Conservation (phyloP, 805 yeast species). For the Ogataea pilisensis region DNA sequence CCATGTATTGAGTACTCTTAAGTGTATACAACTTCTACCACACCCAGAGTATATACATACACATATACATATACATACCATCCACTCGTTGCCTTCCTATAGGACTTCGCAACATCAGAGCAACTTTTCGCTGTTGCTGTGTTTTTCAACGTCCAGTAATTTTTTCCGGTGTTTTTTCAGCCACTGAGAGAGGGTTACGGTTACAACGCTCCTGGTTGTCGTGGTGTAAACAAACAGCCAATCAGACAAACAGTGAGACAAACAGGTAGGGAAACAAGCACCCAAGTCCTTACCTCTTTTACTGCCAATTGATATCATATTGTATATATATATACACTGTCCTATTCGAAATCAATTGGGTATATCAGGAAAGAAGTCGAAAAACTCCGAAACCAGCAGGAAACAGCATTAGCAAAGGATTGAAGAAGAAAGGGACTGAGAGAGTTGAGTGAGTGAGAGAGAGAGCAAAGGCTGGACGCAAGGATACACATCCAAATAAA, state of each 20-base stretch:
- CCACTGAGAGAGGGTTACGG: neutral
- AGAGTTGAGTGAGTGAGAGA: neutral
- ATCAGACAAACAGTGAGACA: no score
- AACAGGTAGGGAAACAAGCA: no score
- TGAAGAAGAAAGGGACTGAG: neutral
- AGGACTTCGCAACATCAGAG: no score
- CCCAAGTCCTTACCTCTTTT: no score
- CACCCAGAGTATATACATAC: no score
- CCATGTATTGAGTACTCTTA: no score
- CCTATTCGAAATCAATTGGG: no score
- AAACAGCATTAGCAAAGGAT: neutral
- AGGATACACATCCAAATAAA: slow-evolving; percentile 5
- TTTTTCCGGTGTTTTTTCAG: neutral
- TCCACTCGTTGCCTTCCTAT: neutral
- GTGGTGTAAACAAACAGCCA: neutral
- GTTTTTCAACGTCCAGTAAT: neutral
- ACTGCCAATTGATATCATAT: no score
- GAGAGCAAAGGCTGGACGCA: neutral
- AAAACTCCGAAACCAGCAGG: neutral
- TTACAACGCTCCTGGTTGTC: neutral
- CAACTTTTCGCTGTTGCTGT: neutral
- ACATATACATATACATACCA: no score
- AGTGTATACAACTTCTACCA: no score
- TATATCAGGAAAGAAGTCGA: no score
- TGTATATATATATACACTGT: no score